These are phyloP conservation scores for Cladosporium velox DNA, from an alignment of 2,329 filamentous ascomycete species.

Conservation along the genomic window DNA sequence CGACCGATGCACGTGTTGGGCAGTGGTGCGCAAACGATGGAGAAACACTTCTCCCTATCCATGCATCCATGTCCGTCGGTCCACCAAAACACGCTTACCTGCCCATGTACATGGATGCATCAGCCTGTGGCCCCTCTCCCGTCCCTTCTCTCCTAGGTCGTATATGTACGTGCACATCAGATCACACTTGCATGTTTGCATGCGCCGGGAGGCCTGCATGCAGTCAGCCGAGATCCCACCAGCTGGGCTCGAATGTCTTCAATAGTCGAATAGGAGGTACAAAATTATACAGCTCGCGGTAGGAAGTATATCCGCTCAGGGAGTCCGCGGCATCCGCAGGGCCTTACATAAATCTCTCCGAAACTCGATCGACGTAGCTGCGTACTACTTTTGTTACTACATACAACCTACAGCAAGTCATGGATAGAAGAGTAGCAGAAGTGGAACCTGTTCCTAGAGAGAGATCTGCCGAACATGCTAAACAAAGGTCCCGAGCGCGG, in stretches of 20 bases:
- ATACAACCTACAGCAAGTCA: not conserved
- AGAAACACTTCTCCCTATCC: not conserved
- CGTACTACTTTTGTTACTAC: not conserved
- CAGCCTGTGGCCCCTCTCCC: not conserved
- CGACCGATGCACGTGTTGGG: not conserved
- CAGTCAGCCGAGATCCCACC: conserved; percentile 2
- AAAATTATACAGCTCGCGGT: not conserved
- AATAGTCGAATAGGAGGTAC: not conserved
- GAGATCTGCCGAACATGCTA: conserved; percentile 14
- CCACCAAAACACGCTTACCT: not conserved
- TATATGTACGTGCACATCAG: conserved; percentile 15
- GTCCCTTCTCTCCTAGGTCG: not conserved
- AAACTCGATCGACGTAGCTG: not conserved
- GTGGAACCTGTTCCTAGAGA: not conserved
- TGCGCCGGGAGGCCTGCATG: conserved; percentile 2
- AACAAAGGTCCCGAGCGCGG: conserved; percentile 1
- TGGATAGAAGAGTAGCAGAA: not conserved
- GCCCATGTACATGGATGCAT: conserved; percentile 5
- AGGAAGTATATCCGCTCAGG: not conserved
- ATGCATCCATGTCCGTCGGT: not conserved
- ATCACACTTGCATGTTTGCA: conserved; percentile 9
- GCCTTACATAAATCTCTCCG: not conserved
- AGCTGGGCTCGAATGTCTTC: not conserved
- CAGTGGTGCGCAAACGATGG: conserved; percentile 2
- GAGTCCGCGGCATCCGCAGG: not conserved